Conservation (phyloP, 345 rosid species). For the Brassica nigra region DNA sequence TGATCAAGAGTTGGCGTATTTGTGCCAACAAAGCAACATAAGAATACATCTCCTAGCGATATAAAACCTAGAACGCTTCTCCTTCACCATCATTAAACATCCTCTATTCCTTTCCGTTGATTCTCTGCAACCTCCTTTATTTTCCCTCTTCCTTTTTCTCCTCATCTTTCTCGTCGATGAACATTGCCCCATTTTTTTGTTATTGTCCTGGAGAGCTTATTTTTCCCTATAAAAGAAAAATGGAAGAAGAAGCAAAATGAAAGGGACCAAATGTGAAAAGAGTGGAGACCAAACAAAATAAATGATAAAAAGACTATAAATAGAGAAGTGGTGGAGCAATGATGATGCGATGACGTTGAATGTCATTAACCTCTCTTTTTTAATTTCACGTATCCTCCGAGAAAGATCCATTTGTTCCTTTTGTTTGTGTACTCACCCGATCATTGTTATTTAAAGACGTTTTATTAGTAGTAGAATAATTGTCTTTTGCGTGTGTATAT, state of each 20-base stretch:
- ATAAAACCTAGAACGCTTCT: conserved; percentile 55
- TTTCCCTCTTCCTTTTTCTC: conserved; percentile 19
- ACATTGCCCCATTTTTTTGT: conserved; percentile 41
- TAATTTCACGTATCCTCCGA: conserved; percentile 16
- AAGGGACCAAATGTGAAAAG: conserved; percentile 30
- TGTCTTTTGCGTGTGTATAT: conserved; percentile 16
- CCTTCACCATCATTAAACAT: conserved; percentile 46
- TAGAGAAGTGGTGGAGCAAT: conserved; percentile 42
- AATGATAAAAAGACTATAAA: conserved; percentile 24
- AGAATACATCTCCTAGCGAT: conserved; percentile 54
- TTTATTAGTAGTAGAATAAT: neutral
- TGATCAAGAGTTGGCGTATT: conserved; percentile 50
- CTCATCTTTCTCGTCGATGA: conserved; percentile 27
- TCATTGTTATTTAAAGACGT: neutral
- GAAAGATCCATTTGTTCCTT: conserved; percentile 15
- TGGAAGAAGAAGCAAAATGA: conserved; percentile 13
- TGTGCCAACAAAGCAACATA: conserved; percentile 68
- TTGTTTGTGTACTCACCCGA: conserved; percentile 28
- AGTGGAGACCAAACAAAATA: conserved; percentile 15
- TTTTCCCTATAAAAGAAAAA: neutral
- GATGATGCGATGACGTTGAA: conserved; percentile 42
- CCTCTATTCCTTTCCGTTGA: conserved; percentile 27
- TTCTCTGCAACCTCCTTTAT: conserved; percentile 3
- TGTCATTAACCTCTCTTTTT: conserved; percentile 16
- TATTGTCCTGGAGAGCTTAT: neutral